Base-by-base conservation (phyloP, 306 rosid species). In the Gastrolobium bilobum region DNA sequence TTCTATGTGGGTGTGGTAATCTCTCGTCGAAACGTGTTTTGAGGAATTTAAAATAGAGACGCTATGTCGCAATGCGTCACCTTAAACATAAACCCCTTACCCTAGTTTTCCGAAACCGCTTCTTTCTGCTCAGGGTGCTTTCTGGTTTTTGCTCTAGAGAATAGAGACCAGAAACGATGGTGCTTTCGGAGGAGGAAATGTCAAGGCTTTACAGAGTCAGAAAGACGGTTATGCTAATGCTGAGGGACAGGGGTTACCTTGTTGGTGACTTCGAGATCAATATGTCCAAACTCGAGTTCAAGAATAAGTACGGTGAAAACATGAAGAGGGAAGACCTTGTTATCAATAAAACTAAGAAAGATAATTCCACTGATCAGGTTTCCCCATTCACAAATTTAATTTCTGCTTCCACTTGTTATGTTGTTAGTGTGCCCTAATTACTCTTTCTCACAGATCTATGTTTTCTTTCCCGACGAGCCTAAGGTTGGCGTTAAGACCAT, bases 281-380 rank as follows among this genome's bases (percentile, higher is more conserved):
- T 73, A 73, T 89, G 86, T 68, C 92, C 2, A 84, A 60, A 38
- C 64, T 81, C 7, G 87, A 91, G 71, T 85, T 88, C 79, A 79
- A 39, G 56, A n/a, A 62, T 29, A 82, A 86, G 4, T 84, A 52
- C 4, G 75, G 74, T 2, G 91, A 87, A 6, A 65, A 61, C 84
- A 85, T 88, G 93, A 92, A 85, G 51, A 87, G 91, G 76, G 91
- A 89, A 75, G 93, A 90, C 57, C 85, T 92, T 52, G 79, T 70
- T 31, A 88, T 90, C 76, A 81, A 77, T 40, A 91, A 88, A 73
- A 2, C 87, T 9, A 89, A 73, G 87, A 79, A 86, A 33, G 84
- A 79, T 3, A 70, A 68, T 46, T 56, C 76, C 75, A 38, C 87
- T 26, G 89, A 85, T 10, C 90, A 86, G 87, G 90, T 87, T 59